Conservation (phyloP, 176 grass and related monocot species). For the Poa pratensis region DNA sequence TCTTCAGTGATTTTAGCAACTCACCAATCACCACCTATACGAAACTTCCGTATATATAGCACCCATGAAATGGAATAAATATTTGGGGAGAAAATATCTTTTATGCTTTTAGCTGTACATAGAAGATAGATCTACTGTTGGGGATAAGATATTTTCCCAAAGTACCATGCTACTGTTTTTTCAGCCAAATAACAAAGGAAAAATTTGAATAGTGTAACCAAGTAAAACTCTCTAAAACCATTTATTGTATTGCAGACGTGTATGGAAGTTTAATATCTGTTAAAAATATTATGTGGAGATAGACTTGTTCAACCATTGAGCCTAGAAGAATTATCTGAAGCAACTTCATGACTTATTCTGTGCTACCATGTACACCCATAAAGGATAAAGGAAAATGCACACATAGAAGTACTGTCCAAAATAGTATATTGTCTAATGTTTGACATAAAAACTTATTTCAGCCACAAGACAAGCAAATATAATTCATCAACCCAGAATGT, state of each 20-base stretch:
- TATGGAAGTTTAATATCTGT: neutral
- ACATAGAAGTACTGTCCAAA: neutral
- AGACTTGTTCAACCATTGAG: neutral
- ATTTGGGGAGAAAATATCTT: slow-evolving; percentile 21
- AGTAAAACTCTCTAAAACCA: slow-evolving; percentile 17
- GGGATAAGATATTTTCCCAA: slow-evolving; percentile 39
- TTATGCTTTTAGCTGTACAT: slow-evolving; percentile 16
- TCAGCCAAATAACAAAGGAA: neutral
- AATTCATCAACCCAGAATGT: neutral
- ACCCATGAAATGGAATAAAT: slow-evolving; percentile 49
- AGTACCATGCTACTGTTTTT: neutral
- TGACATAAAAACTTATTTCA: slow-evolving; percentile 4
- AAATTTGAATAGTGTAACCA: neutral
- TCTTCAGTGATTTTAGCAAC: slow-evolving; percentile 33
- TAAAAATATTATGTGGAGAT: neutral
- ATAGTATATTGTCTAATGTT: neutral
- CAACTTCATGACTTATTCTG: slow-evolving; percentile 9
- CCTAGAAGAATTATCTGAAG: neutral
- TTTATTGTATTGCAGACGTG: neutral
- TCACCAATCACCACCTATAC: slow-evolving; percentile 35
- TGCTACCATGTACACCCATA: neutral
- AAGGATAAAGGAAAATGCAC: neutral
- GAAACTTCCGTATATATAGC: slow-evolving; percentile 23
- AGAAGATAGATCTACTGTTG: slow-evolving; percentile 4
- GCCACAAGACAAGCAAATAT: neutral